Evolutionary conservation across 2,329 filamentous ascomycete genomes (phyloP).

Genomic region (Lachnellula willkommii): DNA sequence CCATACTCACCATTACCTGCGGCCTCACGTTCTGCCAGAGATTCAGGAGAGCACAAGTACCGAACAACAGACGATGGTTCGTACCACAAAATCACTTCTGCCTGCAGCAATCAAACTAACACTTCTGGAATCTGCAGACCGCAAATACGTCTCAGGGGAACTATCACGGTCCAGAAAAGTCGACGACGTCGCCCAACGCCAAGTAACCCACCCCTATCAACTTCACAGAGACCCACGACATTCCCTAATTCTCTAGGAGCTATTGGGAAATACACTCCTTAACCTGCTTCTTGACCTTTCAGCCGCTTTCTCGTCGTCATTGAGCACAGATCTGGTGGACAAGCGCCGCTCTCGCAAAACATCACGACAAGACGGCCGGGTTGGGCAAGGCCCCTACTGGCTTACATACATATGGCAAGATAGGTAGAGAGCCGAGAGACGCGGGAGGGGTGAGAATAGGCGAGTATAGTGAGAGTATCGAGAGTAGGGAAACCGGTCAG

Average conservation of each 20-base stretch:
- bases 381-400: too few species aligned
- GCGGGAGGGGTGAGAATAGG: too few species aligned
- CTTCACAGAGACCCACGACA: constrained; percentile 9
- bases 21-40: neutral
- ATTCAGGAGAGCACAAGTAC: neutral
- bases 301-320: constrained; percentile 19
- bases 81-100: constrained; percentile 1
- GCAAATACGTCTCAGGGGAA: constrained; percentile 7
- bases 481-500: too few species aligned
- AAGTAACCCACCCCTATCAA: constrained; percentile 11
- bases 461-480: too few species aligned
- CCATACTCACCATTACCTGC: too few species aligned
- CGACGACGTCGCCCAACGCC: constrained; percentile 7
- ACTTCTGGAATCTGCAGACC: neutral
- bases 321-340: constrained; percentile 23
- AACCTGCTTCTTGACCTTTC: constrained; percentile 4
- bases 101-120: constrained; percentile 1
- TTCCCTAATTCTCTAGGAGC: constrained; percentile 19
- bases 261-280: constrained; percentile 22
- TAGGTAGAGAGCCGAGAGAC: too few species aligned
- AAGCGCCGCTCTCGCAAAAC: constrained; percentile 25
- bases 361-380: constrained; percentile 25
- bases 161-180: constrained; percentile 2
- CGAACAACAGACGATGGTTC: constrained; percentile 20
- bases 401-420: too few species aligned